Evolutionary conservation across 805 yeast genomes (phyloP).

Genomic region (Ogataea wickerhamii): DNA sequence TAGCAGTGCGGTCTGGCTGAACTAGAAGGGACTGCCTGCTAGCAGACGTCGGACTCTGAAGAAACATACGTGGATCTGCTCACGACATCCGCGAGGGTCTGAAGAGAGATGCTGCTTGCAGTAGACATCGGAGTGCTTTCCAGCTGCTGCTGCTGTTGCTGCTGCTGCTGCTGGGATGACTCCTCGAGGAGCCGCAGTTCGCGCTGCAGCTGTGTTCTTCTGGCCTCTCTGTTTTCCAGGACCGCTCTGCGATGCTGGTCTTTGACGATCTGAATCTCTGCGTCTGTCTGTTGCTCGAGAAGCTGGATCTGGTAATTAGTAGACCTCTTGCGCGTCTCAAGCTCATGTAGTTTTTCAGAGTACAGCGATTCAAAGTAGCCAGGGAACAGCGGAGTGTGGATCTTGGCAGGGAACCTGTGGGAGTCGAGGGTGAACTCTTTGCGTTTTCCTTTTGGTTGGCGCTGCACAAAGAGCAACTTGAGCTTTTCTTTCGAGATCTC

Average conservation of each 20-base stretch:
- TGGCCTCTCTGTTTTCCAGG: slow-evolving; percentile 21
- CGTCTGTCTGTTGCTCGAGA: slow-evolving; percentile 7
- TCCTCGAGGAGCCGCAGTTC: slow-evolving; percentile 20
- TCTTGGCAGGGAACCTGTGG: slow-evolving; percentile 7
- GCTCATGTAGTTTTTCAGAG: slow-evolving; percentile 9
- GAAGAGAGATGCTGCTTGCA: background rate
- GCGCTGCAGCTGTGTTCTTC: slow-evolving; percentile 11
- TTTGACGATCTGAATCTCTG: slow-evolving; percentile 8
- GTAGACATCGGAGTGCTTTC: background rate
- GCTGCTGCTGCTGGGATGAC: background rate
- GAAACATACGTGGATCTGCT: background rate
- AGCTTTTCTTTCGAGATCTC: slow-evolving; percentile 7
- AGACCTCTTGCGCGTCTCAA: slow-evolving; percentile 11
- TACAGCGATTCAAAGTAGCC: slow-evolving; percentile 13
- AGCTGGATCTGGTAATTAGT: slow-evolving; percentile 16
- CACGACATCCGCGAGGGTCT: background rate
- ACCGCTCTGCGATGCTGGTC: slow-evolving; percentile 14
- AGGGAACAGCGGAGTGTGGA: slow-evolving; percentile 13
- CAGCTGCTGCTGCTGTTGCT: background rate
- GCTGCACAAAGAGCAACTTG: slow-evolving; percentile 7
- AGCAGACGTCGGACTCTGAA: background rate
- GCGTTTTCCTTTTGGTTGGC: slow-evolving; percentile 4
- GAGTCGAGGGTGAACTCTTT: slow-evolving; percentile 8
- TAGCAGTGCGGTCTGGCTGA: no score
- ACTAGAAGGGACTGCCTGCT: no score